These are phyloP conservation scores for Lizanozyma gosingica DNA, from an alignment of 1,139 yeast genomes.

Conservation along the genomic window DNA sequence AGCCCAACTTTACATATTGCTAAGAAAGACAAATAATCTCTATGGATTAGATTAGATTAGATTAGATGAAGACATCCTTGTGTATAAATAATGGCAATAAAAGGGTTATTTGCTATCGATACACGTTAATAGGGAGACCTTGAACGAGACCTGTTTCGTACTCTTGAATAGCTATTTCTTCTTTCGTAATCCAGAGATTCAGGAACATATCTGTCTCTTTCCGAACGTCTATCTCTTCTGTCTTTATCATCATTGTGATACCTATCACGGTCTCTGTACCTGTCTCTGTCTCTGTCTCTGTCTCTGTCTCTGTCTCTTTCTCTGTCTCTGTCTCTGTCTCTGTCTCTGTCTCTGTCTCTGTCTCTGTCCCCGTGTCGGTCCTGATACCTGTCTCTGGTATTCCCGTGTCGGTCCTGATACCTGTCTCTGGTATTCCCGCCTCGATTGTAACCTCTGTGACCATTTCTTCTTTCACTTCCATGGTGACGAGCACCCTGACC, in stretches of 20 bases:
- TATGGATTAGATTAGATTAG: too few species aligned
- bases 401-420: constrained; percentile 1
- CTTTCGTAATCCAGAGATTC: constrained; percentile 4
- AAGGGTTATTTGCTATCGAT: too few species aligned
- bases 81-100: too few species aligned
- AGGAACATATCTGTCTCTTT: constrained; percentile 12
- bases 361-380: neutral
- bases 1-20: too few species aligned
- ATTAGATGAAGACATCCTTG: too few species aligned
- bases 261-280: neutral
- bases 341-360: constrained; percentile 1
- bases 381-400: constrained; percentile 2
- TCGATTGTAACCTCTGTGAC: neutral
- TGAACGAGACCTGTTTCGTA: constrained; percentile 13
- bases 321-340: neutral
- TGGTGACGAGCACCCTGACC: constrained; percentile 5
- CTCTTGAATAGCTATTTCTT: constrained; percentile 12
- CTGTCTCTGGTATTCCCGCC: neutral
- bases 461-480: neutral
- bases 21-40: too few species aligned
- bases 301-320: constrained; percentile 1
- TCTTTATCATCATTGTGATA: constrained; percentile 1
- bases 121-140: constrained; percentile 7
- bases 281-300: constrained; percentile 1
- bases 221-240: constrained; percentile 6